Conservation (phyloP, 1,284 basidiomycete species). For the Lentinula novae-zelandiae region DNA sequence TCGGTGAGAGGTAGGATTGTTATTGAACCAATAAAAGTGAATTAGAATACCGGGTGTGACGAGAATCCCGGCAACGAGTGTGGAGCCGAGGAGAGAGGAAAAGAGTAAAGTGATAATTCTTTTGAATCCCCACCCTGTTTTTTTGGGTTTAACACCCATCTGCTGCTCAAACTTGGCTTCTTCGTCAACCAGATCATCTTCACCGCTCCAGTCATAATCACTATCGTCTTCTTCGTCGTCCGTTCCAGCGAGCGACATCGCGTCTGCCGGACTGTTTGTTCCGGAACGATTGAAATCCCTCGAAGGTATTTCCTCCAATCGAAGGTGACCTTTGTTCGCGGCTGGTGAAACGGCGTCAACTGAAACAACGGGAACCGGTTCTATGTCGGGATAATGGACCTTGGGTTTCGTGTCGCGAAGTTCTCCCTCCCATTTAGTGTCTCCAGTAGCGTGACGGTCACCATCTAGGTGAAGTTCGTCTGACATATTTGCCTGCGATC, state of each 20-base stretch:
- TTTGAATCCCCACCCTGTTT: slow-evolving; percentile 46
- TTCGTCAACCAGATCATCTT: slow-evolving; percentile 68
- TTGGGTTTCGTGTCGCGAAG: slow-evolving; percentile 23
- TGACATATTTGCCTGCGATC: slow-evolving; percentile 19
- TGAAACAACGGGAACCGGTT: slow-evolving; percentile 18
- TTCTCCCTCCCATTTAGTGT: slow-evolving; percentile 5
- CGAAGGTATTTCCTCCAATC: slow-evolving; percentile 25
- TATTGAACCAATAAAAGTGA: slow-evolving; percentile 66
- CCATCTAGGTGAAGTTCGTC: slow-evolving; percentile 8
- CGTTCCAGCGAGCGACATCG: slow-evolving; percentile 42
- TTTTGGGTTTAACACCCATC: slow-evolving; percentile 49
- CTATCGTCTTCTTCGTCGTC: slow-evolving; percentile 59
- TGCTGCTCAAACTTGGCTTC: slow-evolving; percentile 60
- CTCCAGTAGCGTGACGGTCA: slow-evolving; percentile 16
- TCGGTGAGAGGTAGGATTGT: slow-evolving; percentile 50
- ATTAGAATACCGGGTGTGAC: slow-evolving; percentile 57
- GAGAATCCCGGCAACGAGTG: slow-evolving; percentile 56
- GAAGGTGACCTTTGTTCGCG: slow-evolving; percentile 18
- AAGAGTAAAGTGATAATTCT: slow-evolving; percentile 61
- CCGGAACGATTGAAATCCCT: slow-evolving; percentile 26
- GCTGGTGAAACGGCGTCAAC: background rate
- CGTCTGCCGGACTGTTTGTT: slow-evolving; percentile 17
- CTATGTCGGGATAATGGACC: slow-evolving; percentile 45
- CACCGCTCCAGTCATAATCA: slow-evolving; percentile 68
- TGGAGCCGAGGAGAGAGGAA: slow-evolving; percentile 69